Conservation (phyloP, 306 rosid species). For the Trifolium repens region DNA sequence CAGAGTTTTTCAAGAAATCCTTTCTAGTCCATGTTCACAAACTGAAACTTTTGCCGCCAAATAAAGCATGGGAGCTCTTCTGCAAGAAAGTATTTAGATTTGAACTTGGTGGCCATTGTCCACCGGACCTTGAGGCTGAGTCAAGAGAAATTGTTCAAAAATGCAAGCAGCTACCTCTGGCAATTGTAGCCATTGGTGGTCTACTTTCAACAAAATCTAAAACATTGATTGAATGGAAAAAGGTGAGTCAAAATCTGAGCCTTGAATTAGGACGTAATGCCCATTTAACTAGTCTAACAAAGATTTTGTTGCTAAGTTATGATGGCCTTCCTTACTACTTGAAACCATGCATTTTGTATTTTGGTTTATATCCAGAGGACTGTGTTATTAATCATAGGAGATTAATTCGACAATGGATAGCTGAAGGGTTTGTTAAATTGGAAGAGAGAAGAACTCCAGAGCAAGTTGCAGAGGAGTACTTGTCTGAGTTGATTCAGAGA, state of each 20-base stretch:
- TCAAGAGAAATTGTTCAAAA: constrained; percentile 15
- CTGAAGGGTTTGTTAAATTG: neutral
- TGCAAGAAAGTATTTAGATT: constrained; percentile 1
- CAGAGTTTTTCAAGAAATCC: constrained; percentile 6
- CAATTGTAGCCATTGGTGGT: constrained; percentile 24
- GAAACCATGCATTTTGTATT: constrained; percentile 23
- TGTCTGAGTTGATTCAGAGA: neutral
- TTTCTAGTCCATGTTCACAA: constrained; percentile 15
- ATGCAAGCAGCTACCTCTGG: constrained; percentile 15
- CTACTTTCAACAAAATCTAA: constrained; percentile 17
- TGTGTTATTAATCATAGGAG: neutral
- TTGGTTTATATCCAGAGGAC: constrained; percentile 7
- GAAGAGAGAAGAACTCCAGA: neutral
- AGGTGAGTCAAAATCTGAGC: constrained; percentile 1
- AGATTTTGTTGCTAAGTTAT: constrained; percentile 16
- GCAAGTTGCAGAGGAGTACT: constrained; percentile 16
- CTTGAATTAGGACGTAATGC: constrained; percentile 1
- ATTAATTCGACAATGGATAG: neutral
- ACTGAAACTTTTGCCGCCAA: constrained; percentile 1
- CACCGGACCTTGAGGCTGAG: neutral
- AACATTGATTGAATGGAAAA: neutral
- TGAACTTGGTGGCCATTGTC: neutral
- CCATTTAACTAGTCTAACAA: neutral
- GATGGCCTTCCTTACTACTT: constrained; percentile 22
- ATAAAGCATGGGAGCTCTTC: constrained; percentile 18